Evolutionary conservation across 176 grass and related monocot species (phyloP).

Genomic region (Panicum miliaceum): DNA sequence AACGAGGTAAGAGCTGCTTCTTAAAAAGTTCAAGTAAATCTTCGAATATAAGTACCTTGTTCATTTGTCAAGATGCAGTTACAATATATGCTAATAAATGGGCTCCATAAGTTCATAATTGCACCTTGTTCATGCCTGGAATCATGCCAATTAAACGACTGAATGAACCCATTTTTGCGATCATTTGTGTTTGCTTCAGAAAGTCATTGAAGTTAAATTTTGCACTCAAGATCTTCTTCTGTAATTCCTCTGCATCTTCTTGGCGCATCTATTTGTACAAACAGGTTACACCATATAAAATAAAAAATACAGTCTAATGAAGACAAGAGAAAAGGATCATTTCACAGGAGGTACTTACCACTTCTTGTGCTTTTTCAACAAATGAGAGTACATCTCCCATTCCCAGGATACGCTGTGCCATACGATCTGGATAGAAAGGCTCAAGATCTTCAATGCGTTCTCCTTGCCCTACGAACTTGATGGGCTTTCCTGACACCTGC

Average conservation of each 20-base stretch:
- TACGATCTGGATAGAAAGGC: constrained; percentile 94
- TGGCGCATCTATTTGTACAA: constrained; percentile 77
- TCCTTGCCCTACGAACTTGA: constrained; percentile 90
- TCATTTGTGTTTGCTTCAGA: constrained; percentile 83
- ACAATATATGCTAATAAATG: background rate
- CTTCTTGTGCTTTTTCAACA: constrained; percentile 95
- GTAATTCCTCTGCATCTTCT: constrained; percentile 97
- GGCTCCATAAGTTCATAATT: constrained; percentile 28
- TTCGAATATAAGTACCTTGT: background rate
- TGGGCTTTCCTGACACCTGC: constrained; percentile 93
- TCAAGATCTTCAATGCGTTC: constrained; percentile 93
- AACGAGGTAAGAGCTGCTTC: constrained; percentile 6
- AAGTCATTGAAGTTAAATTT: constrained; percentile 98
- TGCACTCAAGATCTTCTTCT: constrained; percentile 95
- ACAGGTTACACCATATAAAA: constrained; percentile 23
- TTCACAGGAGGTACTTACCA: constrained; percentile 55
- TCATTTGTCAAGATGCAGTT: constrained; percentile 23
- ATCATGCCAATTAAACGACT: constrained; percentile 65
- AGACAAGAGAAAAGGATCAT: constrained; percentile 22
- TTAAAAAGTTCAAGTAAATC: constrained; percentile 15
- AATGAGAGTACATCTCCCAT: constrained; percentile 99
- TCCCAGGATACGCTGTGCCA: constrained; percentile 90
- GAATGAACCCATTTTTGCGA: constrained; percentile 82
- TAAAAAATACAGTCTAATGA: constrained; percentile 9
- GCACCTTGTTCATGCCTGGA: constrained; percentile 69